Evolutionary conservation across 2,329 filamentous ascomycete species (phyloP).

Genomic region (Cercospora sojina): DNA sequence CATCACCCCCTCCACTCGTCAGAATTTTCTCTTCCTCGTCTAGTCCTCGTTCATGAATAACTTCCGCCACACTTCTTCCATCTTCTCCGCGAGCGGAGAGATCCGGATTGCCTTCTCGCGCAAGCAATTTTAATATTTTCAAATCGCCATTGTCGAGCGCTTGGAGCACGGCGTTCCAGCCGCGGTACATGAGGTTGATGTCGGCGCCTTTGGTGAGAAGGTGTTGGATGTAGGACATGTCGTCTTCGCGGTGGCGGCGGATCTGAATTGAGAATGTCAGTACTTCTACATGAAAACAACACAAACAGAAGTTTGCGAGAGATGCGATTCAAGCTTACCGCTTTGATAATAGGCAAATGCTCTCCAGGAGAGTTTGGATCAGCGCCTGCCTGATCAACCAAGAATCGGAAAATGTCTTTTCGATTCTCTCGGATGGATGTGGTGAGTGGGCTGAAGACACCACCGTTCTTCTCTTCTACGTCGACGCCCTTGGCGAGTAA

Average conservation of each 20-base stretch:
- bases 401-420: constrained; percentile 60
- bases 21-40: constrained; percentile 46
- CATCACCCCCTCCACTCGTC: constrained; percentile 7
- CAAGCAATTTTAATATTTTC: constrained; percentile 54
- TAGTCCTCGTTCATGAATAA: constrained; percentile 59
- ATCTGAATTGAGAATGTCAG: constrained; percentile 37
- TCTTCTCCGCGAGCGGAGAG: constrained; percentile 55
- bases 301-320: too few relatives aligned
- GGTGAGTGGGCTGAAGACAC: constrained; percentile 69
- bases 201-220: constrained; percentile 64
- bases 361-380: constrained; percentile 68
- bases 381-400: constrained; percentile 58
- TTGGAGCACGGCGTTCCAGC: constrained; percentile 66
- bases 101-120: constrained; percentile 53
- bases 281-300: too few relatives aligned
- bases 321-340: constrained; percentile 33
- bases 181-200: constrained; percentile 66
- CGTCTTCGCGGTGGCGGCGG: constrained; percentile 55
- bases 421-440: constrained; percentile 64
- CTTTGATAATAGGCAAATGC: constrained; percentile 69
- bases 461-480: constrained; percentile 70
- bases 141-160: constrained; percentile 64
- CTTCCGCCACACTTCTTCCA: constrained; percentile 56
- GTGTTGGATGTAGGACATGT: constrained; percentile 62
- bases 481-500: constrained; percentile 64